Conservation (phyloP, 371 early-diverging fungal genomes). For the Mucor indicus region DNA sequence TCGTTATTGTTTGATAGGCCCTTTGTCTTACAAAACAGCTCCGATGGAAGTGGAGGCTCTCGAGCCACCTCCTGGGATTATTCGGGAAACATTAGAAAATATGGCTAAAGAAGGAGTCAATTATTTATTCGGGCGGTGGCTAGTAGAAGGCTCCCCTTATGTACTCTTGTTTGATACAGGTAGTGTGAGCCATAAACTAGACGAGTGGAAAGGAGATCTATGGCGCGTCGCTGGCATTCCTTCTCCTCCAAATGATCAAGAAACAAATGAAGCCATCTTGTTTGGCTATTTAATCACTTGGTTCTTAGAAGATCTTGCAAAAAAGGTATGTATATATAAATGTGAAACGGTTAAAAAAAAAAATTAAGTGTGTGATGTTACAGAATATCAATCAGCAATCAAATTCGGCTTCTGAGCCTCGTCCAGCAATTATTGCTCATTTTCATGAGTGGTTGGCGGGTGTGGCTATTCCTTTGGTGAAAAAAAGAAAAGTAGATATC, state of each 20-base stretch:
- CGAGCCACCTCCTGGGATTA: conserved; percentile 66
- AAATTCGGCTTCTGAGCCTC: no score
- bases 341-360: neutral
- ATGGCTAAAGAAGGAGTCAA: conserved; percentile 75
- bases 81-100: conserved; percentile 67
- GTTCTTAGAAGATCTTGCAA: conserved; percentile 85
- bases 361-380: conserved; percentile 33
- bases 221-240: conserved; percentile 93
- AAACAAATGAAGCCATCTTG: conserved; percentile 91
- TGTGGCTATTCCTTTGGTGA: conserved; percentile 86
- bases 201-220: conserved; percentile 95
- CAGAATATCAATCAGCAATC: no score
- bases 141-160: conserved; percentile 90
- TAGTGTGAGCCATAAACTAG: conserved; percentile 66
- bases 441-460: conserved; percentile 98
- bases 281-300: conserved; percentile 93
- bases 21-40: conserved; percentile 77
- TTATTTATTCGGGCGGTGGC: conserved; percentile 89
- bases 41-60: conserved; percentile 88
- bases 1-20: conserved; percentile 53
- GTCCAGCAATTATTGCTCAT: conserved; percentile 87
- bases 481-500: conserved; percentile 82
- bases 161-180: conserved; percentile 91
- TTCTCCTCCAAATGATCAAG: conserved; percentile 84
- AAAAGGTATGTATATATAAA: conserved; percentile 20